A percentile compares a stretch with the other conserved stretches of the same genome.
Conservation (phyloP, 306 rosid species). For the Ormosia semicastrata region DNA sequence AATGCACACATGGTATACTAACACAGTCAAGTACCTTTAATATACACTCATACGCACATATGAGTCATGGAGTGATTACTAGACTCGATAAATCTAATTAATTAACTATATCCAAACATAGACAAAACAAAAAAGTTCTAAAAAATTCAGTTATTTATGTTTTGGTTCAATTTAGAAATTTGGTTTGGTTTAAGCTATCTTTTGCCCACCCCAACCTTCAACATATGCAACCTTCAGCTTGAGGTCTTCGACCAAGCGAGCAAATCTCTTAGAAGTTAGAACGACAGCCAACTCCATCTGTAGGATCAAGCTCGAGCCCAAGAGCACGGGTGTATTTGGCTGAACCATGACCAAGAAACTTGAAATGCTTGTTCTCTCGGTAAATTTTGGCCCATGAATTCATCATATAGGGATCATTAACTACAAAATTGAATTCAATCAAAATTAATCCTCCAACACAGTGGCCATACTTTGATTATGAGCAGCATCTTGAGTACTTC, state of each 20-base stretch:
- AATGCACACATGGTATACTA: no score
- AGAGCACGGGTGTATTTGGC: constrained; percentile 70
- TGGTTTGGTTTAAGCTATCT: no score
- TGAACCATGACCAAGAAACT: constrained; percentile 94
- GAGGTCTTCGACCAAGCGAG: constrained; percentile 76
- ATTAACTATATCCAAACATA: no score
- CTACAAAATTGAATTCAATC: constrained; percentile 39
- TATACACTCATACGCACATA: no score
- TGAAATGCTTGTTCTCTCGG: constrained; percentile 87
- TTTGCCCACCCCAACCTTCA: no score
- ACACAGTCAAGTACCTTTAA: no score
- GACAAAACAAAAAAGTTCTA: no score
- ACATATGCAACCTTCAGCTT: constrained; percentile 85
- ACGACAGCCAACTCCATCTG: constrained; percentile 78
- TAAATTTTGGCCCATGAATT: constrained; percentile 77
- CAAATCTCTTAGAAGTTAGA: constrained; percentile 75
- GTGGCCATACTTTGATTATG: not conserved
- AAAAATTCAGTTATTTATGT: no score
- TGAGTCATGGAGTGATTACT: no score
- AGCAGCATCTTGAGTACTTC: not conserved
- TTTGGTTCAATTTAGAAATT: no score
- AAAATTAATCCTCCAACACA: not conserved
- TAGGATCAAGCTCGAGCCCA: constrained; percentile 88
- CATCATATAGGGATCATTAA: constrained; percentile 92
- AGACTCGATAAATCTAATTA: no score